Evolutionary conservation across 352 stramenopile species (phyloP), one percentile per base, ranked within the genome.

Genomic region (Phytophthora boehmeriae): DNA sequence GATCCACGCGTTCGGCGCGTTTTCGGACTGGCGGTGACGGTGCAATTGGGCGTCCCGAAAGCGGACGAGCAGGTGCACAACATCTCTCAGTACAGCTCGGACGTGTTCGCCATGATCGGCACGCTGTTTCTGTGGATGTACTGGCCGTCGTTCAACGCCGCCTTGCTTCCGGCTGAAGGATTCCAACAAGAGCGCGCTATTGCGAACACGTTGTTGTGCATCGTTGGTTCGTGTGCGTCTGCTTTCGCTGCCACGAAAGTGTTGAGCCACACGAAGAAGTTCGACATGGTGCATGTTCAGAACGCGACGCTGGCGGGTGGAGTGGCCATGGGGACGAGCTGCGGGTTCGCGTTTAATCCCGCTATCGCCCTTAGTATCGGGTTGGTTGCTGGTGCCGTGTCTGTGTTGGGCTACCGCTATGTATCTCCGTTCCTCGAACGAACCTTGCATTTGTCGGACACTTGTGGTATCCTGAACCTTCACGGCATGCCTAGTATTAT

Each of bases 81-180:
- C 68, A 76, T 66, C 14, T 90, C 83, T 3, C 59, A 80, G 4
- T 89, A 89, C 61, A 75, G 68, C 27, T 86, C 77, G 16, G 80
- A 89, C 44, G 66, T 89, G 23, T 80, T 90, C 42, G 72, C 86
- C 5, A 84, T 95, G 68, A 84, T 95, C 60, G 86, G 86, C 28
- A 92, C 86, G 22, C 66, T 90, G 5, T 84, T 93, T 36, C 59
- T 93, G 25, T 95, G 87, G 87, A 88, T 92, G 57, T 95, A 83
- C 59, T 95, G 86, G 86, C 84, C 86, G 32, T 88, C 71, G n/a
- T 95, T 95, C 71, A 89, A 90, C 36, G 79, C 79, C 6, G 86
- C 83, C 16, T 73, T 91, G 36, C 80, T 89, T 25, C 79, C 74
- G 10, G 55, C 59, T 0, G 68, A 78, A 1, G 76, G 65, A 13